Conservation (phyloP, 805 yeast species). For the Yarrowia bubula region DNA sequence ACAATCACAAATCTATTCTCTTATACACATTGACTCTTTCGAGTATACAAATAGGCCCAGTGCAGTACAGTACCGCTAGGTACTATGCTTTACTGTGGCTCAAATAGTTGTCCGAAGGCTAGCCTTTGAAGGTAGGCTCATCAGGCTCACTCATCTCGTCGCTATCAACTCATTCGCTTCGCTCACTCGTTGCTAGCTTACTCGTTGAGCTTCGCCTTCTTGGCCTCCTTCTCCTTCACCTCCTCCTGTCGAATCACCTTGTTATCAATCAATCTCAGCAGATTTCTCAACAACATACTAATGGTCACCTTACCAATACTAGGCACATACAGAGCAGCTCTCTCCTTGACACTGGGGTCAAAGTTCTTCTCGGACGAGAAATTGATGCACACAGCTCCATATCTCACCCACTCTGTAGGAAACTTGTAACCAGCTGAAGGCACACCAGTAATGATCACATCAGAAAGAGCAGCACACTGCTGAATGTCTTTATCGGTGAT, state of each 20-base stretch:
- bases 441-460: conserved; percentile 94
- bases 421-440: conserved; percentile 82
- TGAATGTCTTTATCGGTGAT: conserved; percentile 35
- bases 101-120: too few relatives aligned
- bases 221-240: conserved; percentile 15
- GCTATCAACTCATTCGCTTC: too few relatives aligned
- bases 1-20: too few relatives aligned
- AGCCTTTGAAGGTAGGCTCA: too few relatives aligned
- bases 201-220: conserved; percentile 14
- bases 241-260: conserved; percentile 36
- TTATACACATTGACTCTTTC: too few relatives aligned
- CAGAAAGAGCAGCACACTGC: conserved; percentile 55
- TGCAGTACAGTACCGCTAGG: too few relatives aligned
- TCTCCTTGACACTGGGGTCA: conserved; percentile 68
- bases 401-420: conserved; percentile 72
- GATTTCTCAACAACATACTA: conserved; percentile 86
- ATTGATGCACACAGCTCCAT: conserved; percentile 89
- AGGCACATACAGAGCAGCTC: conserved; percentile 91
- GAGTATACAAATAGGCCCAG: too few relatives aligned
- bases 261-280: conserved; percentile 78
- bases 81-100: too few relatives aligned
- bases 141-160: too few relatives aligned
- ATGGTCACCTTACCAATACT: conserved; percentile 96
- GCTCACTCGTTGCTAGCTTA: background rate
- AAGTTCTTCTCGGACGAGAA: conserved; percentile 89